phyloP scores from a whole-genome alignment of 78 protist genomes.

The Creolimax fragrantissima region DNA sequence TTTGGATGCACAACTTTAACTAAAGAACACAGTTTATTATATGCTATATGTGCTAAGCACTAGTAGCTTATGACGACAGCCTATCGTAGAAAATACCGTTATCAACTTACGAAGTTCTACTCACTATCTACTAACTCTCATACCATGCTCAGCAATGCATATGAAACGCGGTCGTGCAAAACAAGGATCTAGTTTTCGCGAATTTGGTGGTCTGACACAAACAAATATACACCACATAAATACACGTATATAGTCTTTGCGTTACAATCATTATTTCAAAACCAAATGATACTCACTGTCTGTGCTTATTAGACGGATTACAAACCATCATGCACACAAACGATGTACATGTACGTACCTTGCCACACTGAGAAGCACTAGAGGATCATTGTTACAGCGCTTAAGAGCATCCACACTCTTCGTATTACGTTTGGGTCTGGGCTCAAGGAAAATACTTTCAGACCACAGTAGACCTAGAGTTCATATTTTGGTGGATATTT shows the following conservation, averaged over 20 bases:
- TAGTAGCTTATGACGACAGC: too few species aligned
- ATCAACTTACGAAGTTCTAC: too few species aligned
- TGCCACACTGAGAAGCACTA: constrained; percentile 51
- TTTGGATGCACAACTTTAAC: too few species aligned
- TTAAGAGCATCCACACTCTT: constrained; percentile 71
- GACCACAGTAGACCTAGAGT: constrained; percentile 63
- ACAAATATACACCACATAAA: neutral
- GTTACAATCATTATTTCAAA: too few species aligned
- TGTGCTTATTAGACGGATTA: neutral
- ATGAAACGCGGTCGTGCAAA: too few species aligned
- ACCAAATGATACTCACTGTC: too few species aligned
- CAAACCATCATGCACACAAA: neutral
- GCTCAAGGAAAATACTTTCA: constrained; percentile 60
- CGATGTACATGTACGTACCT: neutral
- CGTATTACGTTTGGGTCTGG: constrained; percentile 31
- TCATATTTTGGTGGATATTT: neutral
- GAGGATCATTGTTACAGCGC: constrained; percentile 36
- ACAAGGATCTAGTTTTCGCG: too few species aligned
- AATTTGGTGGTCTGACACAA: too few species aligned
- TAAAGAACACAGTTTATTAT: too few species aligned
- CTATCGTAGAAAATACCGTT: too few species aligned
- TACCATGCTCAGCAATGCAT: too few species aligned
- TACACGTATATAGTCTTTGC: neutral
- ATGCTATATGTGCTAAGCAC: neutral
- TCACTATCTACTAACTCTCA: too few species aligned